phyloP scores from a whole-genome alignment of 306 rosid genomes.

The Quercus agrifolia region DNA sequence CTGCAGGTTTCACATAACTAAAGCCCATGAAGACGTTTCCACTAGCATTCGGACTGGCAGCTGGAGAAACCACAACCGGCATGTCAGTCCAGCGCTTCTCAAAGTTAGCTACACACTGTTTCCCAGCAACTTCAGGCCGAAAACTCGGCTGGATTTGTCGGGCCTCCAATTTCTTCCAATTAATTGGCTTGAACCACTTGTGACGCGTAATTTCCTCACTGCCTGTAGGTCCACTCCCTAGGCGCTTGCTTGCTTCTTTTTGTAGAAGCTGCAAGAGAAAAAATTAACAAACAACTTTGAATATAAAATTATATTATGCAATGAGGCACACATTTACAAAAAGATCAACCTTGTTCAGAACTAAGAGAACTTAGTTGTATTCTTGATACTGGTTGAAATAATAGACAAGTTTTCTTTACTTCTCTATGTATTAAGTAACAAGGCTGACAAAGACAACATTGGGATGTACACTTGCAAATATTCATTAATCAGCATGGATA shows the following conservation, averaged over 20 bases:
- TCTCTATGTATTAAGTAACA: background rate
- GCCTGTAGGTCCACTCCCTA: constrained; percentile 67
- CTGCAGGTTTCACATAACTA: constrained; percentile 75
- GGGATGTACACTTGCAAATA: too few relatives aligned
- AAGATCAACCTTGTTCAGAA: background rate
- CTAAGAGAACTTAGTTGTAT: background rate
- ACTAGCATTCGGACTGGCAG: constrained; percentile 67
- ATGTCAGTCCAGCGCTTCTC: constrained; percentile 94
- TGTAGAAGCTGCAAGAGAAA: constrained; percentile 60
- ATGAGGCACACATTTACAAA: background rate
- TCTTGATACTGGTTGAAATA: background rate
- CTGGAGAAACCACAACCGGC: constrained; percentile 85
- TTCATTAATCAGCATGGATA: too few relatives aligned
- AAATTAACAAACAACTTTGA: background rate
- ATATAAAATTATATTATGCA: background rate
- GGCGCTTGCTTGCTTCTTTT: constrained; percentile 68
- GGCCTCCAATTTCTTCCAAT: constrained; percentile 75
- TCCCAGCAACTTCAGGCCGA: constrained; percentile 83
- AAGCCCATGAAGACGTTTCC: constrained; percentile 77
- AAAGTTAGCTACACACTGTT: constrained; percentile 85
- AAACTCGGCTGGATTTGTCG: constrained; percentile 87
- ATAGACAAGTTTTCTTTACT: background rate
- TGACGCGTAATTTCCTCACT: constrained; percentile 75
- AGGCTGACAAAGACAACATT: background rate
- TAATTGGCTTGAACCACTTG: constrained; percentile 88